Evolutionary conservation across 345 rosid species (phyloP), one percentile per base, ranked within the genome.

Genomic region (Linum usitatissimum): DNA sequence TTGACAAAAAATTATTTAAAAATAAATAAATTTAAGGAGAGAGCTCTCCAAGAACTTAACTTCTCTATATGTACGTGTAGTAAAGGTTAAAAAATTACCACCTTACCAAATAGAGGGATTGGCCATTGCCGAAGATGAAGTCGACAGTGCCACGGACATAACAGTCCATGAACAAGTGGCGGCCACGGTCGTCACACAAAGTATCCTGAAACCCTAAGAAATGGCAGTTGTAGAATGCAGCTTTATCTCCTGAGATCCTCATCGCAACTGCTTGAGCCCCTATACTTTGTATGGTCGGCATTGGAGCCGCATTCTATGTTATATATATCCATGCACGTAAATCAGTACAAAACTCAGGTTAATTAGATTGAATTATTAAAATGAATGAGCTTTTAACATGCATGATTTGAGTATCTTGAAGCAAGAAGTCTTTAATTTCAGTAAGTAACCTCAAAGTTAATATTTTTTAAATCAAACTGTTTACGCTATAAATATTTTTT

Each of bases 191-290:
- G 38, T 83, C 84, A 6, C 78, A 78, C 6, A 78, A 71, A 15
- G 87, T 83, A 72, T 80, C 87, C 38, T 83, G 83, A 58, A 69
- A 83, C 40, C 81, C 87, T 0, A 68, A 6, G 55, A 82, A 75
- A 38, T 21, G 60, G 67, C 84, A 76, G 56, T 62, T 76, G 60
- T 76, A 66, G 67, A 78, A 76, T 1, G 87, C 79, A 6, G 78
- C 84, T 40, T 68, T 76, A 20, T 83, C 78, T 0, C 77, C 83
- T 7, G 75, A 74, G 21, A 80, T 73, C 38, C 87, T 80, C 75
- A 71, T 64, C 9, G 85, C 80, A 68, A 80, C 71, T 21, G 84
- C 82, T 59, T 79, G 84, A n/a, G 56, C 67, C 14, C 75, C 86
- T 45, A 61, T 65, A 36, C 63, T 39, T 30, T 75, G 78, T 3